Evolutionary conservation across 2,329 filamentous ascomycete species (phyloP).

Genomic region (Magnaporthales sp.): DNA sequence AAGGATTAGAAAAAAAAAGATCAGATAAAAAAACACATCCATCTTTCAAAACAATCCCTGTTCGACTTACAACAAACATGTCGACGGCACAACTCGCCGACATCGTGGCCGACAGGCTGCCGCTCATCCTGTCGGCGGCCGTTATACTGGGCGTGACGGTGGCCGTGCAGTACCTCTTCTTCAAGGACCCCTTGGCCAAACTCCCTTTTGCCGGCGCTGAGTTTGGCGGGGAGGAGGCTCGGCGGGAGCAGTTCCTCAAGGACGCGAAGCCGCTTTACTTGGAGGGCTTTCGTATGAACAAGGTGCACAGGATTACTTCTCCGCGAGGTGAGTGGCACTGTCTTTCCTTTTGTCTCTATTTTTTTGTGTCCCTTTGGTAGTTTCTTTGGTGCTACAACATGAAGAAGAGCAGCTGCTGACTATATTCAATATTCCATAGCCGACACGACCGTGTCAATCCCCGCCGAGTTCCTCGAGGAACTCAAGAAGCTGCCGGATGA

Average conservation of each 20-base stretch:
- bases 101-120: constrained; percentile 6
- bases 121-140: constrained; percentile 11
- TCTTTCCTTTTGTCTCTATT: neutral
- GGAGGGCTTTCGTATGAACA: constrained; percentile 17
- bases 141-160: constrained; percentile 10
- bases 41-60: neutral
- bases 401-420: neutral
- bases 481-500: constrained; percentile 22
- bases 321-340: neutral
- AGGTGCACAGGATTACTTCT: neutral
- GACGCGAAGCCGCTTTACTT: constrained; percentile 16
- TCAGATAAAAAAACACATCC: neutral
- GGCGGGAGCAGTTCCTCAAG: constrained; percentile 16
- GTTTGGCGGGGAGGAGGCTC: constrained; percentile 16
- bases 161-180: constrained; percentile 12
- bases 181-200: constrained; percentile 11
- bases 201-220: constrained; percentile 19
- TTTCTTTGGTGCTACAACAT: no score
- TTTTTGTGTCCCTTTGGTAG: no score
- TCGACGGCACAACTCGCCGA: neutral
- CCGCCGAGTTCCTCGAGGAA: constrained; percentile 21
- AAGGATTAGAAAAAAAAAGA: neutral
- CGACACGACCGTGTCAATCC: constrained; percentile 15
- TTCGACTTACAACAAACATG: neutral
- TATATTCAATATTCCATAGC: neutral